These are phyloP conservation scores for Chytriomyces sp. DNA, from an alignment of 192 early-diverging fungal species.

Conservation along the genomic window DNA sequence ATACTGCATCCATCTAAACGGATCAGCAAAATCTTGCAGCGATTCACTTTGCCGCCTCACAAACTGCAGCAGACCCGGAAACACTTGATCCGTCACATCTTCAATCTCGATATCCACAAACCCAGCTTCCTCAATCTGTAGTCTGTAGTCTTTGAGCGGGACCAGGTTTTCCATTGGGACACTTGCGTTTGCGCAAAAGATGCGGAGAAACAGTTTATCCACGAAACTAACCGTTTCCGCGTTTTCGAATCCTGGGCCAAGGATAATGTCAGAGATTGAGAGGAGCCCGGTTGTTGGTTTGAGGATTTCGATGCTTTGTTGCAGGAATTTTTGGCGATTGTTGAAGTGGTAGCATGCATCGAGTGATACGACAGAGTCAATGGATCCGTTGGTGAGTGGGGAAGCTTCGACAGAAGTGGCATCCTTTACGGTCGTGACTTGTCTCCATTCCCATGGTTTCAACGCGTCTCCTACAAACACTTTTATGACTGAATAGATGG, in stretches of 20 bases:
- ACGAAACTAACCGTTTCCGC: neutral
- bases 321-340: constrained; percentile 34
- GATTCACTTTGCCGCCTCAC: neutral
- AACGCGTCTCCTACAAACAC: constrained; percentile 42
- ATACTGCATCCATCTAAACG: constrained; percentile 8
- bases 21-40: neutral
- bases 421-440: neutral
- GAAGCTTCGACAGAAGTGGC: neutral
- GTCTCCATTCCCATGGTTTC: constrained; percentile 30
- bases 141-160: constrained; percentile 16
- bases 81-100: constrained; percentile 46
- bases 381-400: constrained; percentile 5
- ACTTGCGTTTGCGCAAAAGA: constrained; percentile 26
- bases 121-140: constrained; percentile 4
- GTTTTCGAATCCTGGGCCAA: constrained; percentile 14
- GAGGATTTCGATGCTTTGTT: neutral
- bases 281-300: constrained; percentile 18
- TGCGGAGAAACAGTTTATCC: constrained; percentile 1
- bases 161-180: constrained; percentile 44
- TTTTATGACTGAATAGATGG: neutral
- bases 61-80: constrained; percentile 43
- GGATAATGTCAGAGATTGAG: constrained; percentile 39
- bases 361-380: constrained; percentile 38
- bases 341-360: constrained; percentile 51
- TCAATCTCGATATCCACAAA: constrained; percentile 38